A percentile compares a stretch with the other conserved stretches of the same genome.
phyloP scores from a whole-genome alignment of 2,329 filamentous ascomycete species.

The Colletotrichum destructivum region DNA sequence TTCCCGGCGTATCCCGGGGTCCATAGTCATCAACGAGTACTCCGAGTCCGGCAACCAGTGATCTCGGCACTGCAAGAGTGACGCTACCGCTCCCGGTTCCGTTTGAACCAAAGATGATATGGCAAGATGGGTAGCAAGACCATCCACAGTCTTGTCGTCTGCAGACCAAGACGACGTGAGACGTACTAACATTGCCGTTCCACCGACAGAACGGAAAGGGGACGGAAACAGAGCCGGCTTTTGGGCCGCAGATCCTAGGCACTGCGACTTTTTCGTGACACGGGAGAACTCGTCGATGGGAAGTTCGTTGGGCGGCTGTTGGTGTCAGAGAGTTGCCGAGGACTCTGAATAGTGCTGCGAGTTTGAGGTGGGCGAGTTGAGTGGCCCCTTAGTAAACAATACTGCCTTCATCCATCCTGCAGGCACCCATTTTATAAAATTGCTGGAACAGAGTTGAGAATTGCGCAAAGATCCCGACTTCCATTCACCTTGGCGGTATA shows the following conservation, averaged over 20 bases:
- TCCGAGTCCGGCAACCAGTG: not conserved
- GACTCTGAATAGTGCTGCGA: not conserved
- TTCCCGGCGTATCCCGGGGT: not conserved
- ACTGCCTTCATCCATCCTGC: not conserved
- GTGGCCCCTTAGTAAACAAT: not conserved
- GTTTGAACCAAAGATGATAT: not conserved
- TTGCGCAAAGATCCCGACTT: not conserved
- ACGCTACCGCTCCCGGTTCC: not conserved
- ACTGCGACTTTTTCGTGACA: slow-evolving; percentile 12
- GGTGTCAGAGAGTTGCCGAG: not conserved
- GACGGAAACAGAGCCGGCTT: not conserved
- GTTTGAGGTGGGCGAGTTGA: slow-evolving; percentile 1
- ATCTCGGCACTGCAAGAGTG: not conserved
- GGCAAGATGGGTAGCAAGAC: not conserved
- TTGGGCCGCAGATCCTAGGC: not conserved
- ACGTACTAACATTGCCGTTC: slow-evolving; percentile 2
- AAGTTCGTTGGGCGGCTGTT: not conserved
- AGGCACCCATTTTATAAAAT: not conserved
- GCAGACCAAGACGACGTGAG: not conserved
- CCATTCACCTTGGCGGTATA: not conserved
- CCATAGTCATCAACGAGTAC: not conserved
- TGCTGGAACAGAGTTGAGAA: not conserved
- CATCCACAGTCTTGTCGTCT: not conserved
- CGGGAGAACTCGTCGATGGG: not conserved
- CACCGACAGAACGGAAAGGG: not conserved